Conservation (phyloP, 805 yeast species). For the Monosporozyma servazzii region DNA sequence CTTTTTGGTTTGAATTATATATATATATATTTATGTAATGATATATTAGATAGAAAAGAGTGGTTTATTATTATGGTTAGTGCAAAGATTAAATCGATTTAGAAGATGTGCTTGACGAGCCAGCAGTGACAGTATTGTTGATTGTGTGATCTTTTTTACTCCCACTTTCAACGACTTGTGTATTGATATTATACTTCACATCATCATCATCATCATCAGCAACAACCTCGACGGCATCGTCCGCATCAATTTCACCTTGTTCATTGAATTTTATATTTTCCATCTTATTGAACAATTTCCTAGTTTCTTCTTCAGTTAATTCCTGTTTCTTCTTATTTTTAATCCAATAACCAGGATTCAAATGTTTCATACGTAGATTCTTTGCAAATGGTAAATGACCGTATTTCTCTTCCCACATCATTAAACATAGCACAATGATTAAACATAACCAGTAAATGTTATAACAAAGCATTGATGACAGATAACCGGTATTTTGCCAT, state of each 20-base stretch:
- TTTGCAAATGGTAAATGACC: constrained; percentile 73
- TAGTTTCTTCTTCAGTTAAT: constrained; percentile 43
- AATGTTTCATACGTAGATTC: constrained; percentile 36
- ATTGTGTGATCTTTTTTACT: not conserved
- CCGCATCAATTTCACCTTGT: constrained; percentile 27
- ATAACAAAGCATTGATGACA: constrained; percentile 84
- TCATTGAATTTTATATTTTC: constrained; percentile 31
- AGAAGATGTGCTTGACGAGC: not conserved
- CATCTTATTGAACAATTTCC: constrained; percentile 41
- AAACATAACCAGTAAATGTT: constrained; percentile 79
- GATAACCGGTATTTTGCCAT: constrained; percentile 95
- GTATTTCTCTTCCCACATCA: constrained; percentile 74
- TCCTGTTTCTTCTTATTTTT: constrained; percentile 59
- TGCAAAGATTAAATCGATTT: not conserved
- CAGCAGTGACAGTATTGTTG: not conserved
- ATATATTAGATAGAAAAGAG: too few relatives aligned
- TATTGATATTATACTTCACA: constrained; percentile 14
- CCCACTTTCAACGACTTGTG: not conserved
- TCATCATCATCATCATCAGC: constrained; percentile 14
- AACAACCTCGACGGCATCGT: constrained; percentile 12
- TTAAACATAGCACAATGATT: constrained; percentile 43
- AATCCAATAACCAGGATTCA: constrained; percentile 68
- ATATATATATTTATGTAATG: too few relatives aligned
- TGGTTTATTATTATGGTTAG: too few relatives aligned
- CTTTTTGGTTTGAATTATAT: too few relatives aligned